These are phyloP conservation scores for Golovinomyces cichoracearum DNA, from an alignment of 2,329 filamentous ascomycete genomes.

Conservation along the genomic window DNA sequence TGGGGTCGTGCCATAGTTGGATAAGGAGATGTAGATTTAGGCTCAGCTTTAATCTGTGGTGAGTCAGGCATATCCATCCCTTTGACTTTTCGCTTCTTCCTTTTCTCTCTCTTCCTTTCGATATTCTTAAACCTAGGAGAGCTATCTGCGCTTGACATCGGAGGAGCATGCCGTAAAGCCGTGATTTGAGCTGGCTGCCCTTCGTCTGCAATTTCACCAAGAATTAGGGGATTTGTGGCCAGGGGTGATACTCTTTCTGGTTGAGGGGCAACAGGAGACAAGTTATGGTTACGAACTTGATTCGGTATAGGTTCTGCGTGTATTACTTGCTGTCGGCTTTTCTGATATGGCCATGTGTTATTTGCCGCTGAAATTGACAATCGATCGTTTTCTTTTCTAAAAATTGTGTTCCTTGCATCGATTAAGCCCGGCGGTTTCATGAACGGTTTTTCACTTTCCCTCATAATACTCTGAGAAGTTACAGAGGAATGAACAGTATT, in stretches of 20 bases:
- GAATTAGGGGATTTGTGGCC: conserved; percentile 16
- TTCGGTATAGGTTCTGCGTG: conserved; percentile 25
- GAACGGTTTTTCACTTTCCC: not conserved
- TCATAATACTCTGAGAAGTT: not conserved
- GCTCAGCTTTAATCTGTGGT: conserved; percentile 37
- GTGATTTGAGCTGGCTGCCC: conserved; percentile 26
- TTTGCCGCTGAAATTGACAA: not conserved
- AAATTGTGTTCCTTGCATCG: not conserved
- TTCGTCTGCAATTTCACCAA: conserved; percentile 11
- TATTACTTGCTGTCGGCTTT: conserved; percentile 15
- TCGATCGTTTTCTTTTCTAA: not conserved
- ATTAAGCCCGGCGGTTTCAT: not conserved
- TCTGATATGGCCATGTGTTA: not conserved
- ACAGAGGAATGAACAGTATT: conserved; percentile 4
- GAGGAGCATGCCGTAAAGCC: conserved; percentile 25
- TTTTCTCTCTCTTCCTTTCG: conserved; percentile 23
- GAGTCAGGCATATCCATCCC: conserved; percentile 17
- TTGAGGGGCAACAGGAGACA: conserved; percentile 47
- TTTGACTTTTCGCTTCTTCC: conserved; percentile 25
- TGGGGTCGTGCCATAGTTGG: conserved; percentile 27
- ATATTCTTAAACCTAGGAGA: conserved; percentile 28
- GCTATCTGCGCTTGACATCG: conserved; percentile 31
- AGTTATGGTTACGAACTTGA: conserved; percentile 46
- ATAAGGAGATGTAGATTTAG: conserved; percentile 35
- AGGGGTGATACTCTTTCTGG: conserved; percentile 42